Evolutionary conservation across 257 asterid genomes (phyloP).

Genomic region (Plantago ovata): DNA sequence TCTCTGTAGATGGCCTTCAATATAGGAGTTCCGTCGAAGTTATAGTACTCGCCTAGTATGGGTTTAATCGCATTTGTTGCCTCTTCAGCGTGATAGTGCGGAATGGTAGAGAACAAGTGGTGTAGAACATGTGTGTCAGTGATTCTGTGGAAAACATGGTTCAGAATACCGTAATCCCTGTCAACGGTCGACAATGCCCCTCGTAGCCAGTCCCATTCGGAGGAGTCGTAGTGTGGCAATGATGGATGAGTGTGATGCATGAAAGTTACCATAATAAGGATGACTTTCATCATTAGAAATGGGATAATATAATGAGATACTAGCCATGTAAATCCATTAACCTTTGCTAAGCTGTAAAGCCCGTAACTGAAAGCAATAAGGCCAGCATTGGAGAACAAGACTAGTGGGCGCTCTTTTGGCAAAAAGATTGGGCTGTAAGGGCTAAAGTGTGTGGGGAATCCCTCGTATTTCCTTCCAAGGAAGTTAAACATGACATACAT

Average conservation of each 20-base stretch:
- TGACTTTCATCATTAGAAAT: conserved; percentile 40
- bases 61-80: conserved; percentile 60
- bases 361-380: conserved; percentile 26
- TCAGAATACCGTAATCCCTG: conserved; percentile 53
- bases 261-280: conserved; percentile 54
- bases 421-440: conserved; percentile 59
- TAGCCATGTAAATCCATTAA: conserved; percentile 43
- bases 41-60: conserved; percentile 49
- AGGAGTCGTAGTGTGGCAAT: conserved; percentile 54
- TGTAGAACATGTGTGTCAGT: conserved; percentile 64
- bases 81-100: conserved; percentile 65
- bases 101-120: conserved; percentile 61
- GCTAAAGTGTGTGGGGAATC: conserved; percentile 53
- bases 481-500: conserved; percentile 52
- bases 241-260: conserved; percentile 67
- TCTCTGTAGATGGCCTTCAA: conserved; percentile 60
- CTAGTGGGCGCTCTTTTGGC: conserved; percentile 46
- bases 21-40: conserved; percentile 43
- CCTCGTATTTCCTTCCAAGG: conserved; percentile 51
- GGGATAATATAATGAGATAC: conserved; percentile 42
- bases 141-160: conserved; percentile 55
- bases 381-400: conserved; percentile 52
- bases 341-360: conserved; percentile 36
- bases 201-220: conserved; percentile 71
- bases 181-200: conserved; percentile 64